Evolutionary conservation across 2,329 filamentous ascomycete genomes (phyloP).

Genomic region (Colletotrichum agaves): DNA sequence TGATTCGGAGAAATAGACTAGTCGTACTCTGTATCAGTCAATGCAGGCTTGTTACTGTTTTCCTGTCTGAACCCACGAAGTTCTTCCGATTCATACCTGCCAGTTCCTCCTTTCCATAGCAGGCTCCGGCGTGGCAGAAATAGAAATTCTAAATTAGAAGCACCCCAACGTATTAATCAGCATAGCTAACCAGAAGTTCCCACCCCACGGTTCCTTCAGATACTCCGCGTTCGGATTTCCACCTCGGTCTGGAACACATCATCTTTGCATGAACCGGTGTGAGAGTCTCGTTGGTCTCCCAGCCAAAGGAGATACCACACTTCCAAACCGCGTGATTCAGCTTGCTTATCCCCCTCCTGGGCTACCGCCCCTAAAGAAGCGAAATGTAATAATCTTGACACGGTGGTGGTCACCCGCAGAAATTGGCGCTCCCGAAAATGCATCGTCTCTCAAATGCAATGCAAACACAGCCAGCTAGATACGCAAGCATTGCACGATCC

Average conservation of each 20-base stretch:
- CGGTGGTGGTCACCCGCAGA: neutral
- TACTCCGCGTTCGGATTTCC: slow-evolving; percentile 1
- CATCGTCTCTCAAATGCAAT: neutral
- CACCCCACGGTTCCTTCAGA: neutral
- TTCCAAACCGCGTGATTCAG: neutral
- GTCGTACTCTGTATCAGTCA: neutral
- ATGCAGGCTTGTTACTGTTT: neutral
- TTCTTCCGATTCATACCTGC: neutral
- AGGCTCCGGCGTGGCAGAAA: neutral
- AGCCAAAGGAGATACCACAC: neutral
- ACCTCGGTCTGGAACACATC: neutral
- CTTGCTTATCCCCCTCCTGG: neutral
- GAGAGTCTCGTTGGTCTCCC: neutral
- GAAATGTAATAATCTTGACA: neutral
- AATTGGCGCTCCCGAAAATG: neutral
- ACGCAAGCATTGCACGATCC: slow-evolving; percentile 6
- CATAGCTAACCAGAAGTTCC: neutral
- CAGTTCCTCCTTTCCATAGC: neutral
- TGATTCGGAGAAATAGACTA: no score
- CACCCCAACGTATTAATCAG: no score
- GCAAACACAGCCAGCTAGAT: neutral
- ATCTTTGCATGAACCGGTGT: neutral
- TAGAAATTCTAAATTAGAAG: no score
- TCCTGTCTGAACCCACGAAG: neutral
- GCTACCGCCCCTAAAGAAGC: neutral